Base-by-base conservation (phyloP, 78 protist genomes). In the Guillardia theta region DNA sequence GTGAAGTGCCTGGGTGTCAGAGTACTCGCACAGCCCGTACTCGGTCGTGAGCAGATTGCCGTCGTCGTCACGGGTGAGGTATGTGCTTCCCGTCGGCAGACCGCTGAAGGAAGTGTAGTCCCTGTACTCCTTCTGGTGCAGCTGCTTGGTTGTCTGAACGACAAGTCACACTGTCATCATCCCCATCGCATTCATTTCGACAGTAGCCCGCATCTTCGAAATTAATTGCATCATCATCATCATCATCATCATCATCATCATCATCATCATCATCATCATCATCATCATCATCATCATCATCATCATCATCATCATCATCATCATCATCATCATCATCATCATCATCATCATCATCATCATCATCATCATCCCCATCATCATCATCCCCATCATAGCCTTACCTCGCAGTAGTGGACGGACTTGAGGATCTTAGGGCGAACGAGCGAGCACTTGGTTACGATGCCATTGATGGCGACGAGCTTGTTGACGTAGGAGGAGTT, bases 21-120 rank as follows among this genome's bases (percentile, higher is more conserved):
- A 44, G 96, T 98, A 99, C 39, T 37, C 70, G 93, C 97, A 98
- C 43, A 97, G 94, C 15, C 99, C 99, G 93, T 92, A 99, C 70
- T 99, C 99, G 0, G 99, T 99, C 53, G 77, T 43, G 36, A 99
- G 96, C 18, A 96, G 97, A 88, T 99, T 97, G 53, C 99, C 99
- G 0, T 90, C 41, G 27, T 70, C 64, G 39, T 64, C 94, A 33
- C 47, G 62, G 37, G 94, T 83, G 33, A 95, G 96, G 54, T 96
- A 96, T 8, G 95, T 62, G 21, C 64, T 6, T 37, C 93, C 93
- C 8, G 96, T 96, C 22, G 96, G 93, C 30, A 54, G 92, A 21
- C 96, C 96, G 39, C 48, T 27, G 80, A 77, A 64, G 37, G 96
- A 80, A 9, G 96, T 77, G 54, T 10, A 33, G 78, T 95, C 96